Base-by-base conservation (phyloP, 352 stramenopile genomes). In the Poterioochromonas sp. region DNA sequence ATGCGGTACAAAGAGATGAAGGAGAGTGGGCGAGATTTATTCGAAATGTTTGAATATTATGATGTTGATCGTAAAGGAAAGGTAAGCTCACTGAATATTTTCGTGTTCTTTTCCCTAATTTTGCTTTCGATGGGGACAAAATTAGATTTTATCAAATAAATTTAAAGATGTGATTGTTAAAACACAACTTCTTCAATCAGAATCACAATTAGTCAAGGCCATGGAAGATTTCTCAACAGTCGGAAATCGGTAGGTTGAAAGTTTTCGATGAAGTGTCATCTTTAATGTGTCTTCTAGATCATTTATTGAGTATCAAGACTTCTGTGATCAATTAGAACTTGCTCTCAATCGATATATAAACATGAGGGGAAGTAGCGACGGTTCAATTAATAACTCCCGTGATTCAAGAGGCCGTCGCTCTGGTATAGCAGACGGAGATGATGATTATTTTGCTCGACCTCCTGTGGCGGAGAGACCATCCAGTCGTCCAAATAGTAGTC, bases 11-110 rank as follows among this genome's bases (percentile, higher is more conserved):
- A 43, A 22, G 43, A 78, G 11, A 22, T 78, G 35, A 64, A 49
- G 26, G 32, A 11, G 3, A 29, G 20, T 34, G 43, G 71, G 8
- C 35, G 40, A 41, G 29, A 68, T 49, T 39, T 39, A 29, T 43
- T 3, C 5, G 71, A 78, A 22, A 49, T 69, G 15, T 69, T 63
- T 49, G 35, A 78, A 53, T 40, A n/a, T n/a, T 37, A 78, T 39
- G 71, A 78, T 44, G 2, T 69, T 11, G 49, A 64, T 53, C 41
- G 35, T 40, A 69, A 0, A 34, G 71, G 71, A 20, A 22, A n/a
- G n/a, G n/a, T n/a, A n/a, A n/a, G n/a, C n/a, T n/a, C n/a, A n/a
- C n/a, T n/a, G n/a, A n/a, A 41, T 69, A n/a, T 22, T 53, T 22
- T 53, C 22, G 44, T 53, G 22, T 53, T 53, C 11, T 22, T 11